phyloP scores from a whole-genome alignment of 1,284 basidiomycete genomes.

The Fomitopsis betulina region DNA sequence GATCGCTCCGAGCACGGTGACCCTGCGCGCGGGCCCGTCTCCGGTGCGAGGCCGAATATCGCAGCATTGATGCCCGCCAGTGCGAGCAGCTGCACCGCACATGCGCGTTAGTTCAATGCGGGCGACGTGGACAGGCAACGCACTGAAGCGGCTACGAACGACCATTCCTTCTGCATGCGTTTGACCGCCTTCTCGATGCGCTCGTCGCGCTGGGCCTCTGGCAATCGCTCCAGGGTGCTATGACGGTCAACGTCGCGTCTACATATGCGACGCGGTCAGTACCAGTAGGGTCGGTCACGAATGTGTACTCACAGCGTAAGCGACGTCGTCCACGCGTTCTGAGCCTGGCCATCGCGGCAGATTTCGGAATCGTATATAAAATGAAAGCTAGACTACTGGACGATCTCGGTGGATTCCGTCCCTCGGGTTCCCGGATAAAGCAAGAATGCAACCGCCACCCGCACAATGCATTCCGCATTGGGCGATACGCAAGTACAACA shows the following conservation, averaged over 20 bases:
- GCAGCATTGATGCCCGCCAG: conserved; percentile 28
- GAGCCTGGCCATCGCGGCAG: conserved; percentile 64
- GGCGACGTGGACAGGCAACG: neutral
- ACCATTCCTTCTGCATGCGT: conserved; percentile 30
- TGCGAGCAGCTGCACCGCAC: conserved; percentile 19
- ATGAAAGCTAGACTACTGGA: too few relatives aligned
- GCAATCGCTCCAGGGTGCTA: conserved; percentile 29
- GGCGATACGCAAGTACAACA: neutral
- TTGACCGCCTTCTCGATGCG: conserved; percentile 42
- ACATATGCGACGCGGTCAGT: neutral
- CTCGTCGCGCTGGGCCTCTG: neutral
- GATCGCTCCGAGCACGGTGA: conserved; percentile 51
- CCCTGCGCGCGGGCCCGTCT: conserved; percentile 36
- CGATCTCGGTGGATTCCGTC: too few relatives aligned
- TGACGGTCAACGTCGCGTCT: conserved; percentile 33
- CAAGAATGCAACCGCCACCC: neutral
- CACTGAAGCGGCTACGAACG: conserved; percentile 28
- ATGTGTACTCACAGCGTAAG: conserved; percentile 43
- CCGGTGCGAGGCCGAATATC: conserved; percentile 56
- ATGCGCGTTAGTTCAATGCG: neutral
- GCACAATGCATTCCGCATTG: neutral
- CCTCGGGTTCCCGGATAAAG: neutral
- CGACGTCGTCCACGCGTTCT: conserved; percentile 46
- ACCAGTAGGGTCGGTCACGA: neutral
- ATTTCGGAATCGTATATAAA: too few relatives aligned